Conservation (phyloP, 2,329 filamentous ascomycete species). For the Colletotrichum australisinense region DNA sequence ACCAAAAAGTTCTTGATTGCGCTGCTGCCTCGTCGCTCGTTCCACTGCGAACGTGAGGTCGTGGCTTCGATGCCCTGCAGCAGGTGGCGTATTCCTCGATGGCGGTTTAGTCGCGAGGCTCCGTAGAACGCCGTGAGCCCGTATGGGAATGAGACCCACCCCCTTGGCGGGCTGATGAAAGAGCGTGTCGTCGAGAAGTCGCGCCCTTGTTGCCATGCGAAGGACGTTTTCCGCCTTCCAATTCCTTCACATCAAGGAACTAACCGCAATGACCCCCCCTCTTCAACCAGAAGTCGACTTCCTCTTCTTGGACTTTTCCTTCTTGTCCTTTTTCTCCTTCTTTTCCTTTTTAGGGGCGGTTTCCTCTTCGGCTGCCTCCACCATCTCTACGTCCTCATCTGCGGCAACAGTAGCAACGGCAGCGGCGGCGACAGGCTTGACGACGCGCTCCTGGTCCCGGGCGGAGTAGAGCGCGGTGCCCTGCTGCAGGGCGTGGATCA, state of each 20-base stretch:
- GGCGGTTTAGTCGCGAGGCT: too few species aligned
- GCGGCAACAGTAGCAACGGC: constrained; percentile 2
- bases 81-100: too few species aligned
- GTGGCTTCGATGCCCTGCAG: too few species aligned
- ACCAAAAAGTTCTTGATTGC: too few species aligned
- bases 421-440: not conserved
- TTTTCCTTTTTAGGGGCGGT: constrained; percentile 4
- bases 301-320: constrained; percentile 15
- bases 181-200: not conserved
- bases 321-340: constrained; percentile 21
- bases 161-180: too few species aligned
- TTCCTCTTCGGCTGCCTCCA: not conserved
- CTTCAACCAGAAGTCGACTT: constrained; percentile 22
- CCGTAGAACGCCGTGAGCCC: too few species aligned
- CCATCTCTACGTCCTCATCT: constrained; percentile 15
- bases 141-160: too few species aligned
- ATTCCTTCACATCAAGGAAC: not conserved
- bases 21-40: too few species aligned
- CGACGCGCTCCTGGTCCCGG: constrained; percentile 51
- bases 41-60: too few species aligned
- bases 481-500: constrained; percentile 76
- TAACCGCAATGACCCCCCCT: too few species aligned
- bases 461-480: constrained; percentile 70
- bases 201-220: not conserved
- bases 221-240: not conserved